Evolutionary conservation across 345 rosid species (phyloP).

Genomic region (Erucastrum elatum): DNA sequence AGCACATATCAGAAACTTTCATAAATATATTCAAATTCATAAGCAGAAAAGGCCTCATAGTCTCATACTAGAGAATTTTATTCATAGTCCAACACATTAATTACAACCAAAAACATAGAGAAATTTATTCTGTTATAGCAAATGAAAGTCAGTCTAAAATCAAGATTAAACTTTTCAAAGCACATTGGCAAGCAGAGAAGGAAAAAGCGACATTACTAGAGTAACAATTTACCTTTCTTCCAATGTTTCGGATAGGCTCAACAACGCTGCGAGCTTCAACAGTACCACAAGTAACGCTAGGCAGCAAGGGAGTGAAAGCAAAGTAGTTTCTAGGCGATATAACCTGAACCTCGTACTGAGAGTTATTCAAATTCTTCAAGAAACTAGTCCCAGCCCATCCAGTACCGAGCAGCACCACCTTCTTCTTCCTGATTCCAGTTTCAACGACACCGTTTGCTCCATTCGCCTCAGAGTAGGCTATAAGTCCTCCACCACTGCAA

Average conservation of each 20-base stretch:
- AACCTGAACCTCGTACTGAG: conserved; percentile 81
- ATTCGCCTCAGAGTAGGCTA: conserved; percentile 79
- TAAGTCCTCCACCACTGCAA: conserved; percentile 79
- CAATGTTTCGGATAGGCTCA: conserved; percentile 92
- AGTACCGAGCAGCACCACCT: conserved; percentile 91
- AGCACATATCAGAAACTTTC: background rate
- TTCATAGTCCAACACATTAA: background rate
- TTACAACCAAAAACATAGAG: background rate
- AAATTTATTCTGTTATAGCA: too few species aligned
- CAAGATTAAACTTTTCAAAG: conserved; percentile 13
- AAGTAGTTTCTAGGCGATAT: conserved; percentile 97
- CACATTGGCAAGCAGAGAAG: background rate
- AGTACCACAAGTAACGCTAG: conserved; percentile 94
- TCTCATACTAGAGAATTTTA: background rate
- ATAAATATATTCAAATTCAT: background rate
- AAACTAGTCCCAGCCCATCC: conserved; percentile 99
- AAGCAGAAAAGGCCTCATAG: conserved; percentile 4
- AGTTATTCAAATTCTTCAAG: conserved; percentile 64
- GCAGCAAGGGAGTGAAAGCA: conserved; percentile 96
- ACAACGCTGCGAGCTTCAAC: conserved; percentile 97
- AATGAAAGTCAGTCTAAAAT: background rate
- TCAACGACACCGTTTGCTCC: conserved; percentile 43
- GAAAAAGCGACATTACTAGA: background rate
- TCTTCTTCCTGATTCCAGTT: conserved; percentile 65
- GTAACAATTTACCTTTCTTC: conserved; percentile 55